Percentiles rank a stretch among this genome's conserved stretches.
Evolutionary conservation across 495 filamentous ascomycete species (phyloP).

Genomic region (Neurospora hispaniola): DNA sequence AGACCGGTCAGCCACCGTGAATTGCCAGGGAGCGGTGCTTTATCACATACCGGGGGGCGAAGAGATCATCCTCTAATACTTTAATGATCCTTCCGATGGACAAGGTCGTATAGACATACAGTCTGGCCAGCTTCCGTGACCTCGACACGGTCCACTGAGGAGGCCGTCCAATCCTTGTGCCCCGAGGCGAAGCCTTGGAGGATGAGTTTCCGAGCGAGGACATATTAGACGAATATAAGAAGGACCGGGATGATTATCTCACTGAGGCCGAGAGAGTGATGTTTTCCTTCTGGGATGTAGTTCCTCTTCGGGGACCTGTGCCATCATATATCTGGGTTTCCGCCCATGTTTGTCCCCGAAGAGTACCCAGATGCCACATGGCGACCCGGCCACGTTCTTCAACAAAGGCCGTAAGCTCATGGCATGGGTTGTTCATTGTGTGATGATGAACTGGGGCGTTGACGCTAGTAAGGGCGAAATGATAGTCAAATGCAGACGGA

Average conservation of each 20-base stretch:
- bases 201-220: conserved; percentile 7
- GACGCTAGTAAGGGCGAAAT: too few relatives aligned
- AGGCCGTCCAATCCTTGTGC: conserved; percentile 31
- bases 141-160: conserved; percentile 35
- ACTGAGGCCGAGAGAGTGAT: background rate
- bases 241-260: background rate
- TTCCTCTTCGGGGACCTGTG: background rate
- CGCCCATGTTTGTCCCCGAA: background rate
- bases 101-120: conserved; percentile 36
- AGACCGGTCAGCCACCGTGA: background rate
- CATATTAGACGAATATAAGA: conserved; percentile 6
- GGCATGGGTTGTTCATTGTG: background rate
- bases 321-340: background rate
- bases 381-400: background rate
- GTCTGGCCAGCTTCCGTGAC: conserved; percentile 32
- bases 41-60: conserved; percentile 25
- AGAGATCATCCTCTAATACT: conserved; percentile 32
- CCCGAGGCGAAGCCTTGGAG: conserved; percentile 10
- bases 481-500: too few relatives aligned
- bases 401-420: background rate
- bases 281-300: background rate
- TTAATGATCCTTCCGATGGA: conserved; percentile 34
- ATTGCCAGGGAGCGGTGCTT: background rate
- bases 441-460: background rate
- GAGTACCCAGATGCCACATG: background rate